A percentile compares a stretch with the other conserved stretches of the same genome.
These are phyloP conservation scores for Cinnamomum chago DNA, from an alignment of 164 flowering plant species.

Conservation along the genomic window DNA sequence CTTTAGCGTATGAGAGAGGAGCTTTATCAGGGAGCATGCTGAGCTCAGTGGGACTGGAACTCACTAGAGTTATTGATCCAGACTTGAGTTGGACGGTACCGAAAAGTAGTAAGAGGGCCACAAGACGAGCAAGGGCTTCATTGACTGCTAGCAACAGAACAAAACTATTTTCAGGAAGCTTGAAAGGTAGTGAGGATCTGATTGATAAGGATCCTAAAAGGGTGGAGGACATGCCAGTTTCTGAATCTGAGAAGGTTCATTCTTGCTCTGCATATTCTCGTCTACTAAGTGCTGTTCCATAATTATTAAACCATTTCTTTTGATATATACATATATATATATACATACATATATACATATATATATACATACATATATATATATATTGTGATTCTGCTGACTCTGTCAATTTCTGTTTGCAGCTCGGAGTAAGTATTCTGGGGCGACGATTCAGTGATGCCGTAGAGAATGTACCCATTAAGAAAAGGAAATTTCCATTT, in stretches of 20 bases:
- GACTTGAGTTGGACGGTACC: conserved; percentile 32
- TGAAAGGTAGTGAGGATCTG: conserved; percentile 17
- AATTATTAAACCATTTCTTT: not conserved
- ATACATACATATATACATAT: too few relatives aligned
- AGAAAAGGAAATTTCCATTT: conserved; percentile 53
- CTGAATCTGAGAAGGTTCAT: conserved; percentile 67
- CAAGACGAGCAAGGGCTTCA: conserved; percentile 27
- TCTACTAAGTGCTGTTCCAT: not conserved
- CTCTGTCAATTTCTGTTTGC: conserved; percentile 18
- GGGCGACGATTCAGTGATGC: conserved; percentile 47
- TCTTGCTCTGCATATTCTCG: not conserved
- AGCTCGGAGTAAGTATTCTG: conserved; percentile 49
- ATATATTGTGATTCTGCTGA: not conserved
- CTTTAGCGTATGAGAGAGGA: conserved; percentile 22
- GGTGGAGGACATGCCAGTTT: conserved; percentile 35
- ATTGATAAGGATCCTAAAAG: conserved; percentile 22
- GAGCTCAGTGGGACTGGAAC: conserved; percentile 30
- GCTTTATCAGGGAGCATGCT: conserved; percentile 28
- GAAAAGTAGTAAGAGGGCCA: conserved; percentile 26
- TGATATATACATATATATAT: too few relatives aligned
- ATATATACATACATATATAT: too few relatives aligned
- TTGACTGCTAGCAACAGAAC: conserved; percentile 9
- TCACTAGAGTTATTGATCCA: conserved; percentile 25
- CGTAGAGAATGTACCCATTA: conserved; percentile 61
- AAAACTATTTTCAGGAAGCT: conserved; percentile 8